Base-by-base conservation (phyloP, 129 eudicot species). In the Chrysanthemum makinoi region DNA sequence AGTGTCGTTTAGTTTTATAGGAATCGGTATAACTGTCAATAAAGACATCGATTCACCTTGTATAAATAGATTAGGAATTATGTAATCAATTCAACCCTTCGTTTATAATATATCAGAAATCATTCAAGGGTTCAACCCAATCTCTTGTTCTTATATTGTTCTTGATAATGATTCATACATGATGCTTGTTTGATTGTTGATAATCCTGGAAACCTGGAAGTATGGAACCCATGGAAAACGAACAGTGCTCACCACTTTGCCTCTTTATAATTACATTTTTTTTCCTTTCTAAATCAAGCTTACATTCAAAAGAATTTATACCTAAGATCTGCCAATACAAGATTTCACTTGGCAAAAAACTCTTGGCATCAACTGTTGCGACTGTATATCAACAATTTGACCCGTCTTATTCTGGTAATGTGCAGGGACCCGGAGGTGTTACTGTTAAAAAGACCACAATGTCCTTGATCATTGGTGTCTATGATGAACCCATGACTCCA, bases 401-500 rank as follows among this genome's bases (percentile, higher is more conserved):
- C 66, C 13, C 5, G 18, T 53, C 50, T 19, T 69, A 50, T 47
- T 60, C 22, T 74, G 70, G 13, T 50, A 69, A 28, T 69, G 72
- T 73, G 51, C 80, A 92, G 96, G 98, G 96, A 78, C 63, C 96
- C 20, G 95, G 98, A 56, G 98, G 98, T 47, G 80, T 79, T 72
- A 84, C 89, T 5, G 35, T 92, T 39, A 92, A 86, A 73, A 92
- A 92, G 89, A 92, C 98, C 48, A 55, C 19, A 53, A 72, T 78
- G 80, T 89, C 96, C 61, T 75, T 92, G 76, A 75, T 92, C 74
- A 62, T 92, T 53, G 96, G 98, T 49, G 47, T 89, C 28, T 92
- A 92, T 72, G 98, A 89, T 68, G 96, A 92, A 73, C 98, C 98
- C 59, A 86, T 92, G 95, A 72, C 98, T 69, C 91, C 94, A 70